Percentiles rank a stretch among this genome's conserved stretches.
phyloP scores from a whole-genome alignment of 805 yeast species.

The Debaryomyces castellii region DNA sequence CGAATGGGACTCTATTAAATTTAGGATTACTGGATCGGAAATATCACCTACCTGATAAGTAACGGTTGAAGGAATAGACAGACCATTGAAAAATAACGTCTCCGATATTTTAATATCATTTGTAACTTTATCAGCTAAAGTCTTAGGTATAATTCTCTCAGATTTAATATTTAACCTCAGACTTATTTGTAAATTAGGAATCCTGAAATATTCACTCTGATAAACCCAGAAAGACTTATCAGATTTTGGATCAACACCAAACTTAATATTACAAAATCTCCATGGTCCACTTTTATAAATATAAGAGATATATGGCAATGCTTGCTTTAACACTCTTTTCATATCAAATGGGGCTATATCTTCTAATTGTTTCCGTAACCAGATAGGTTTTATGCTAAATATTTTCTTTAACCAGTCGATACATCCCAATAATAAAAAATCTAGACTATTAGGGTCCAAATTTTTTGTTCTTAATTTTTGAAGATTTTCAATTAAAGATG shows the following conservation, averaged over 20 bases:
- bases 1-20: constrained; percentile 36
- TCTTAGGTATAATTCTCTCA: constrained; percentile 24
- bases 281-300: constrained; percentile 90
- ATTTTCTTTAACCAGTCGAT: constrained; percentile 43
- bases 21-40: constrained; percentile 57
- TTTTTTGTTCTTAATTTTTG: constrained; percentile 30
- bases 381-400: constrained; percentile 74
- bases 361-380: constrained; percentile 76
- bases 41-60: constrained; percentile 81
- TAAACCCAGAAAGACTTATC: constrained; percentile 56
- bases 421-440: constrained; percentile 38
- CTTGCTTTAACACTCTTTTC: constrained; percentile 57
- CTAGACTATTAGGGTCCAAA: constrained; percentile 34
- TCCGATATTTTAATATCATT: constrained; percentile 26
- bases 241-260: constrained; percentile 74
- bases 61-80: constrained; percentile 62
- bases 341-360: constrained; percentile 51
- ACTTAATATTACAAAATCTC: constrained; percentile 79
- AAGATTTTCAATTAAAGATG: constrained; percentile 39
- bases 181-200: constrained; percentile 30
- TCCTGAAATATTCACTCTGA: constrained; percentile 85
- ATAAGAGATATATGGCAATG: constrained; percentile 82
- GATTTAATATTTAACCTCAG: constrained; percentile 1
- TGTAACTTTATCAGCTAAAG: constrained; percentile 14
- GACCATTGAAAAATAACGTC: constrained; percentile 68